These are phyloP conservation scores for Ascodesmis nigricans DNA, from an alignment of 495 filamentous ascomycete species.

Conservation along the genomic window DNA sequence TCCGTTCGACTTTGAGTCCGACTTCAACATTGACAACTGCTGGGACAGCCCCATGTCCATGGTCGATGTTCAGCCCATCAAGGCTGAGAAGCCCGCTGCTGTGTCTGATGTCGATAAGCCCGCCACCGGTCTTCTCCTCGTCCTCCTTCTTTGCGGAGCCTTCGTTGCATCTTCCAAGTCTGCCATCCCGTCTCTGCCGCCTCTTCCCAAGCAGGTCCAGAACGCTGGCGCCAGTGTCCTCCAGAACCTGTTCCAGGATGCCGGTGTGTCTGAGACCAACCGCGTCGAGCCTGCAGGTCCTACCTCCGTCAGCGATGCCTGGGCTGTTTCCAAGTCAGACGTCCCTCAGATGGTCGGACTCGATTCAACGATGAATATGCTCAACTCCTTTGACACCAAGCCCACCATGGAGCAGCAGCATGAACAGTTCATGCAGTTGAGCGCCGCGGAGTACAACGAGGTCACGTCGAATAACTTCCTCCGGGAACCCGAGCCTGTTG, in stretches of 20 bases:
- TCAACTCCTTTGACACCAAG: conserved; percentile 24
- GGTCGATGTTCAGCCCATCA: conserved; percentile 33
- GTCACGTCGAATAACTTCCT: conserved; percentile 51
- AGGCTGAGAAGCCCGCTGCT: conserved; percentile 31
- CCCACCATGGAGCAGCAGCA: conserved; percentile 70
- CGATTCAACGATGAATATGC: conserved; percentile 18
- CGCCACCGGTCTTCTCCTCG: conserved; percentile 41
- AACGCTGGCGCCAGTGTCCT: conserved; percentile 78
- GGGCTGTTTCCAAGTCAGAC: conserved; percentile 20
- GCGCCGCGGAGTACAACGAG: conserved; percentile 71
- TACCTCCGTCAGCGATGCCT: conserved; percentile 12
- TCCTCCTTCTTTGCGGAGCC: conserved; percentile 83
- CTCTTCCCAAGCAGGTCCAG: conserved; percentile 78
- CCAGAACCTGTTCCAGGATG: conserved; percentile 69
- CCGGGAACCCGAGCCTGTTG: conserved; percentile 27
- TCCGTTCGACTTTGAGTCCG: conserved; percentile 29
- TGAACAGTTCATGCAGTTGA: conserved; percentile 71
- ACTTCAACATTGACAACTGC: conserved; percentile 22
- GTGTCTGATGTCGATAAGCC: conserved; percentile 37
- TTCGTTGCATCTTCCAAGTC: conserved; percentile 74
- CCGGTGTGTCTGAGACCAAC: conserved; percentile 30
- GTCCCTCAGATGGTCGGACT: conserved; percentile 21
- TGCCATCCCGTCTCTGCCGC: conserved; percentile 44
- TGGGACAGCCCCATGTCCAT: conserved; percentile 22
- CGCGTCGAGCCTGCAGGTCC: conserved; percentile 18